Percentiles rank a stretch among this genome's conserved stretches.
These are phyloP conservation scores for Artemisia tridentata DNA, from an alignment of 129 eudicot species.

Conservation along the genomic window DNA sequence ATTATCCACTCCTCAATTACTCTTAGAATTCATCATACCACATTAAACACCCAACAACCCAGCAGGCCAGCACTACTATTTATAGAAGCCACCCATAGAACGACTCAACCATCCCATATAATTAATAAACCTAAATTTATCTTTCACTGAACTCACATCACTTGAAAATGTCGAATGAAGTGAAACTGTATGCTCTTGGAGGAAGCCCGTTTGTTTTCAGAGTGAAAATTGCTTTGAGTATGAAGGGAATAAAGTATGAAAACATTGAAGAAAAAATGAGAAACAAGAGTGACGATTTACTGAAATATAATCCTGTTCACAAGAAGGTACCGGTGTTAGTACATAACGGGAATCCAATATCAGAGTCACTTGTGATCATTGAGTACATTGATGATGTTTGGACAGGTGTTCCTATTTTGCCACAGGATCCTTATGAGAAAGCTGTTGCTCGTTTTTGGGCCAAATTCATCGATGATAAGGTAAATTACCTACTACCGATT, in stretches of 20 bases:
- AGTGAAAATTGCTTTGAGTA: constrained; percentile 35
- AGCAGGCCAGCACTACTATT: too few relatives aligned
- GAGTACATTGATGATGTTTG: constrained; percentile 35
- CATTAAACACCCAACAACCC: too few relatives aligned
- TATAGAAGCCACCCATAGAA: too few relatives aligned
- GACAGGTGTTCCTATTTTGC: constrained; percentile 28
- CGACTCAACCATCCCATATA: too few relatives aligned
- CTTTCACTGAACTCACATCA: background rate
- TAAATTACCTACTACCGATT: background rate
- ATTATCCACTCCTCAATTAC: too few relatives aligned
- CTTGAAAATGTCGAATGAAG: constrained; percentile 22
- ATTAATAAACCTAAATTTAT: too few relatives aligned
- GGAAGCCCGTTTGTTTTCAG: constrained; percentile 27
- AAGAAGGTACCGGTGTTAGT: constrained; percentile 32
- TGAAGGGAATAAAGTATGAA: constrained; percentile 29
- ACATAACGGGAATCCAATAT: constrained; percentile 35
- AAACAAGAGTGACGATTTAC: constrained; percentile 26
- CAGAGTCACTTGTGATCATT: constrained; percentile 35
- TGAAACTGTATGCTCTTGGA: constrained; percentile 19
- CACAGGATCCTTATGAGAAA: constrained; percentile 29
- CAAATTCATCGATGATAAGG: constrained; percentile 32
- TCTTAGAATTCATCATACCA: too few relatives aligned
- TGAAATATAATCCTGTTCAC: constrained; percentile 33
- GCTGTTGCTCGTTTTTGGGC: constrained; percentile 34
- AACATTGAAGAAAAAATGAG: constrained; percentile 16